Percentiles rank a stretch among this genome's conserved stretches.
Conservation (phyloP, 495 filamentous ascomycete genomes). For the Pyrenopolyporus hunteri region DNA sequence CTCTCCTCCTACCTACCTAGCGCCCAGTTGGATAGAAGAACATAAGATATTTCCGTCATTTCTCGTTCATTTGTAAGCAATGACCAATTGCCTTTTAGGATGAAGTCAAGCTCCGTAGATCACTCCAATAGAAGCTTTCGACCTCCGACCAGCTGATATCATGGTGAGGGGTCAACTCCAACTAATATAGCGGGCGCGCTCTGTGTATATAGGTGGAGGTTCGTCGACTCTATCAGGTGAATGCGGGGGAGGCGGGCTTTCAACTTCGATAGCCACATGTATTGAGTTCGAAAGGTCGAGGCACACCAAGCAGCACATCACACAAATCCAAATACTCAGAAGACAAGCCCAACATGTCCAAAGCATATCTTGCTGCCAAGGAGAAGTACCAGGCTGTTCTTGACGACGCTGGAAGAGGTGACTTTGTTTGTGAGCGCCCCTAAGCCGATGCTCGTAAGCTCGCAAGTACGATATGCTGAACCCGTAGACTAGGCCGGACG, state of each 20-base stretch:
- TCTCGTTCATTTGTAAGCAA: slow-evolving; percentile 10
- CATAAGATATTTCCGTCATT: slow-evolving; percentile 19
- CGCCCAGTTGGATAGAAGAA: background rate
- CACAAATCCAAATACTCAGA: background rate
- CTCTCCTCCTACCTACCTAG: background rate
- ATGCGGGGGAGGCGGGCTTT: background rate
- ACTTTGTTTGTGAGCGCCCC: slow-evolving; percentile 39
- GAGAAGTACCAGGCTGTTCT: slow-evolving; percentile 44
- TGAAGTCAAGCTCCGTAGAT: slow-evolving; percentile 21
- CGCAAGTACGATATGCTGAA: slow-evolving; percentile 1
- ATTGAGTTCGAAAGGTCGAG: background rate
- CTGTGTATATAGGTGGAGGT: slow-evolving; percentile 13
- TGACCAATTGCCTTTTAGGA: slow-evolving; percentile 24
- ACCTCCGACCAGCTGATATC: slow-evolving; percentile 32
- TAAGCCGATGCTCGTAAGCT: background rate
- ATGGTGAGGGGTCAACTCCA: slow-evolving; percentile 34
- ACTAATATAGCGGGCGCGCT: slow-evolving; percentile 11
- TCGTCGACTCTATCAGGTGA: background rate
- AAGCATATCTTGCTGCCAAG: slow-evolving; percentile 34
- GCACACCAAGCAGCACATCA: background rate
- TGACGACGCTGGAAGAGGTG: slow-evolving; percentile 41
- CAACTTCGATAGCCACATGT: background rate
- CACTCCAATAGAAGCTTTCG: slow-evolving; percentile 14
- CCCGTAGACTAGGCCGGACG: slow-evolving; percentile 34
- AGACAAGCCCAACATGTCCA: slow-evolving; percentile 33